These are phyloP conservation scores for Cryoendolithus antarcticus DNA, from an alignment of 2,329 filamentous ascomycete genomes.

Conservation along the genomic window DNA sequence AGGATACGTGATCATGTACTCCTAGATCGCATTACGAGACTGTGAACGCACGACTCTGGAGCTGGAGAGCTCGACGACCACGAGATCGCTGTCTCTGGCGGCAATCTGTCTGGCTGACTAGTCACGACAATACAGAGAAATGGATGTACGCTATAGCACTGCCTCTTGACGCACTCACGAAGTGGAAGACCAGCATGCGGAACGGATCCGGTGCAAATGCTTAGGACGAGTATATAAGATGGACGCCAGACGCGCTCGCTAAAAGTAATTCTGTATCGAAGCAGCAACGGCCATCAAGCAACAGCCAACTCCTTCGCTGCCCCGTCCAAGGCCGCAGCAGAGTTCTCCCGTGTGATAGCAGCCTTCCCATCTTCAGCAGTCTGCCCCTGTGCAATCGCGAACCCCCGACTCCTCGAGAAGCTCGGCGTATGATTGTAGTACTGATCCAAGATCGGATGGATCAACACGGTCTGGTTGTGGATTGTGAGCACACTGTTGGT, in stretches of 20 bases:
- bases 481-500: slow-evolving; percentile 95
- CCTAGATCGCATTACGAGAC: too few species aligned
- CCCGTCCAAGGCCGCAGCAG: neutral
- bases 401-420: slow-evolving; percentile 71
- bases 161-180: too few species aligned
- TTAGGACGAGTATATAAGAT: too few species aligned
- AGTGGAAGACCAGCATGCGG: too few species aligned
- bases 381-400: slow-evolving; percentile 75
- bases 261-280: neutral
- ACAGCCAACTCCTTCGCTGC: neutral
- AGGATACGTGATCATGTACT: too few species aligned
- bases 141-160: too few species aligned
- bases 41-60: too few species aligned
- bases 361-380: slow-evolving; percentile 21
- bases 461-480: slow-evolving; percentile 91
- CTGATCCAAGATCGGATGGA: slow-evolving; percentile 88
- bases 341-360: slow-evolving; percentile 9
- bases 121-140: too few species aligned
- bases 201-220: too few species aligned
- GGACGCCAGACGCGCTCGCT: slow-evolving; percentile 6
- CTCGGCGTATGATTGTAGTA: slow-evolving; percentile 78
- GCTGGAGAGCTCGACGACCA: too few species aligned
- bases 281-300: neutral
- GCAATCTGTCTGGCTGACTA: too few species aligned
- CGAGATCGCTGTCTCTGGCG: too few species aligned